Evolutionary conservation across 2,329 filamentous ascomycete species (phyloP).

Genomic region (Fusarium heterosporum): DNA sequence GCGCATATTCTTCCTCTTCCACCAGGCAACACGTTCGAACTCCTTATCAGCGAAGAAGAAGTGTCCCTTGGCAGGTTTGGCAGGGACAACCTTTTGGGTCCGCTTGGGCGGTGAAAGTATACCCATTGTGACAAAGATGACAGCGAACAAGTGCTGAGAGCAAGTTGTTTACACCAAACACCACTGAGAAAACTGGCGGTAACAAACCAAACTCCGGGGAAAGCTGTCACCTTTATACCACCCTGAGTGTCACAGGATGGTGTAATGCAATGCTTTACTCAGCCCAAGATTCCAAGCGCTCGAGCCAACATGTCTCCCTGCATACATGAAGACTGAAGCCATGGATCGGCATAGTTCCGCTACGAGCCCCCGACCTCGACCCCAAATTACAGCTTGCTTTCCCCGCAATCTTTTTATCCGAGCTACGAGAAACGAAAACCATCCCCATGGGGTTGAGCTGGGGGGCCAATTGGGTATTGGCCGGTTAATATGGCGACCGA

Average conservation of each 20-base stretch:
- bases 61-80: conserved; percentile 13
- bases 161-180: background rate
- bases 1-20: conserved; percentile 18
- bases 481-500: conserved; percentile 4
- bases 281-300: background rate
- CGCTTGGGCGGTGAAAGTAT: conserved; percentile 14
- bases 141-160: background rate
- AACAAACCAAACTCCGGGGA: background rate
- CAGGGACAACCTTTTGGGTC: conserved; percentile 25
- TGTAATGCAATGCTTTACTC: background rate
- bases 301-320: background rate
- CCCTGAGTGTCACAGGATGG: background rate
- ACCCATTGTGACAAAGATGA: conserved; percentile 2
- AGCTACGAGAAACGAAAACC: conserved; percentile 16
- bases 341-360: background rate
- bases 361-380: background rate
- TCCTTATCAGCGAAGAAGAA: conserved; percentile 25
- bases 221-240: conserved; percentile 6
- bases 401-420: conserved; percentile 26
- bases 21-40: conserved; percentile 16
- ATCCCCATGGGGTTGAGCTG: conserved; percentile 2
- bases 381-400: background rate
- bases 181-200: background rate
- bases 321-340: background rate
- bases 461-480: background rate